A percentile compares a stretch with the other conserved stretches of the same genome.
Evolutionary conservation across 2,329 filamentous ascomycete genomes (phyloP).

Genomic region (Arthrobotrys musiformis): DNA sequence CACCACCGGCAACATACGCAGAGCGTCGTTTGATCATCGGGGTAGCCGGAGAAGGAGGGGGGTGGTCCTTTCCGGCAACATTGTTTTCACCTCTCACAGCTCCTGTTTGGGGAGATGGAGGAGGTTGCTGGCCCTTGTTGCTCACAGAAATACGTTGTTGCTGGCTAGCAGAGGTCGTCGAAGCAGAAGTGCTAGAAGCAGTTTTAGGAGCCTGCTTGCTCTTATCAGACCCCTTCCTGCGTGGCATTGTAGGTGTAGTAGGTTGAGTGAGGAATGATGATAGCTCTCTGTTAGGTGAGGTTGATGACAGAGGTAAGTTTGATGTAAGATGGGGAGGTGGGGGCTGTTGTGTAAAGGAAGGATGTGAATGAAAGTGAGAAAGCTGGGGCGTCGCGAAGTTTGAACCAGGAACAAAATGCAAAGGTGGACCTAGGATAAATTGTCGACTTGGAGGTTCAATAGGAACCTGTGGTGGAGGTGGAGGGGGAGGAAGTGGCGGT

Average conservation of each 20-base stretch:
- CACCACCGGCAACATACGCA: conserved; percentile 49
- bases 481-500: not conserved
- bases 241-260: conserved; percentile 40
- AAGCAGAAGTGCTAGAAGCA: not conserved
- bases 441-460: conserved; percentile 9
- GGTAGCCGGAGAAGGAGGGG: conserved; percentile 34
- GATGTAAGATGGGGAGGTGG: not conserved
- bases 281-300: conserved; percentile 39
- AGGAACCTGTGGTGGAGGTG: not conserved
- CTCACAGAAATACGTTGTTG: conserved; percentile 37
- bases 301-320: not conserved
- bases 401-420: conserved; percentile 25
- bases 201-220: conserved; percentile 28
- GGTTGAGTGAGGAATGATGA: conserved; percentile 32
- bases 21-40: conserved; percentile 50
- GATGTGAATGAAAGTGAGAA: conserved; percentile 16
- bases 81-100: conserved; percentile 29
- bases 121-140: conserved; percentile 34
- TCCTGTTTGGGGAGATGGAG: conserved; percentile 29
- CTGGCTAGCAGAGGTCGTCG: not conserved
- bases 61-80: conserved; percentile 21
- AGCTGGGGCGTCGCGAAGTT: not conserved
- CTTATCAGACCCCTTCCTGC: conserved; percentile 37
- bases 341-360: conserved; percentile 7
- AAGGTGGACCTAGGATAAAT: conserved; percentile 38